phyloP scores from a whole-genome alignment of 495 filamentous ascomycete genomes.

The Neurospora pannonica region DNA sequence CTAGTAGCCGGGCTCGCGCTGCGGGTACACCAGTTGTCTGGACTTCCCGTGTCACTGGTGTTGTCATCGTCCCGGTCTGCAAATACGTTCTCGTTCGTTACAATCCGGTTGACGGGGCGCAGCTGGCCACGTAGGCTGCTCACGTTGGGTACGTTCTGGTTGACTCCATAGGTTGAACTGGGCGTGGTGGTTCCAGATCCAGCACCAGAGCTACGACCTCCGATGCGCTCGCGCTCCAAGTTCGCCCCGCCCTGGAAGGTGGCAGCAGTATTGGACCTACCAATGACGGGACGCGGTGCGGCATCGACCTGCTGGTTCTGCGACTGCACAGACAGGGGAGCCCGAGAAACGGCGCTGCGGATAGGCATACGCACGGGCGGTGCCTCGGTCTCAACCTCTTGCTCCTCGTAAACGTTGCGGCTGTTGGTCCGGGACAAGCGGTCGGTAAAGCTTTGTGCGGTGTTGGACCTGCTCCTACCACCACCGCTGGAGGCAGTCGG shows the following conservation, averaged over 20 bases:
- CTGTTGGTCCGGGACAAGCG: conserved; percentile 29
- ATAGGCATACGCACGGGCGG: conserved; percentile 51
- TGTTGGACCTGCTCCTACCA: conserved; percentile 37
- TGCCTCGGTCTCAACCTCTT: conserved; percentile 23
- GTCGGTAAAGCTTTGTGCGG: conserved; percentile 33
- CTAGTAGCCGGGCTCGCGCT: conserved; percentile 56
- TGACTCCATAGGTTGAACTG: conserved; percentile 19
- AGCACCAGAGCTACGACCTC: conserved; percentile 4
- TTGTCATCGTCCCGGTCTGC: conserved; percentile 54
- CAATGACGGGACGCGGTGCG: background rate
- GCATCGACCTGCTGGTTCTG: background rate
- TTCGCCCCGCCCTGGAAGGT: conserved; percentile 3
- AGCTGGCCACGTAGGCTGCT: conserved; percentile 31
- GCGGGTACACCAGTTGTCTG: conserved; percentile 46
- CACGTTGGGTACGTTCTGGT: conserved; percentile 21
- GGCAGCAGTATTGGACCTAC: conserved; percentile 16
- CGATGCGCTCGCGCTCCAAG: conserved; percentile 12
- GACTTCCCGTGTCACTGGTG: conserved; percentile 45
- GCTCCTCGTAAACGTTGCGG: conserved; percentile 23
- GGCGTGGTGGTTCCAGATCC: conserved; percentile 15
- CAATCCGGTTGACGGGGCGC: conserved; percentile 31
- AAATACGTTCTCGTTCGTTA: conserved; percentile 46
- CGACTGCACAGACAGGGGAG: conserved; percentile 24
- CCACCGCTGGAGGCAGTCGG: conserved; percentile 10
- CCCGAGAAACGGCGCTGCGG: conserved; percentile 42